Evolutionary conservation across 75 land plant species (phyloP).

Genomic region (Pinus tabuliformis): DNA sequence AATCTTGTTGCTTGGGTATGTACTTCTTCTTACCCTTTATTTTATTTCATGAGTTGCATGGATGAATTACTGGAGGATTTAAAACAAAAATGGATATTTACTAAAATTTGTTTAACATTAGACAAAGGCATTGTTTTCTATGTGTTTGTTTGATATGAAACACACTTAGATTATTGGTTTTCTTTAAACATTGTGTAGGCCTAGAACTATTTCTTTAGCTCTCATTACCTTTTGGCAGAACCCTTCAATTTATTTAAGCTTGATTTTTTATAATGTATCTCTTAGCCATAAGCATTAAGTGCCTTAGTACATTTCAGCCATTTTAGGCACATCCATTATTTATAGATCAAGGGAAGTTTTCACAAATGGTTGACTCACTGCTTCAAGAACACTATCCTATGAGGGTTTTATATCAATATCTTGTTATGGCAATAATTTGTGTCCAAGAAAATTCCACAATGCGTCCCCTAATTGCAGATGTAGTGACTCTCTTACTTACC

Average conservation of each 20-base stretch:
- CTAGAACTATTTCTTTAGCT: not conserved
- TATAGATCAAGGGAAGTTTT: slow-evolving; percentile 36
- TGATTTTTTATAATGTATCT: not conserved
- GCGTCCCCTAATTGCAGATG: slow-evolving; percentile 42
- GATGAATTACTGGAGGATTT: too few species aligned
- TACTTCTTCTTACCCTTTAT: not conserved
- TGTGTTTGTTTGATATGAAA: not conserved
- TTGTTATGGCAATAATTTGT: slow-evolving; percentile 55
- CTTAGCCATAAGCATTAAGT: not conserved
- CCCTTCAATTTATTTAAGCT: not conserved
- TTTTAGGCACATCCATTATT: slow-evolving; percentile 46
- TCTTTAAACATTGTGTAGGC: not conserved
- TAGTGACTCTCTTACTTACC: slow-evolving; percentile 44
- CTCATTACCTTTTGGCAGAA: not conserved
- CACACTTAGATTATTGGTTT: not conserved
- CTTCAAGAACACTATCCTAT: slow-evolving; percentile 38
- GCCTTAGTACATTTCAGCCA: not conserved
- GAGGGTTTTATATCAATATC: slow-evolving; percentile 53
- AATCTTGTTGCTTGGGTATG: slow-evolving; percentile 55
- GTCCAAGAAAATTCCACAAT: slow-evolving; percentile 42
- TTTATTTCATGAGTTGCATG: not conserved
- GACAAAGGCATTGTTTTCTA: not conserved
- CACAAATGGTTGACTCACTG: slow-evolving; percentile 36
- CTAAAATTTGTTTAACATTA: too few species aligned
- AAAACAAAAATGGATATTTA: too few species aligned